Percentiles rank a stretch among this genome's conserved stretches.
These are phyloP conservation scores for Beauveria brongniartii DNA, from an alignment of 2,329 filamentous ascomycete genomes.

Conservation along the genomic window DNA sequence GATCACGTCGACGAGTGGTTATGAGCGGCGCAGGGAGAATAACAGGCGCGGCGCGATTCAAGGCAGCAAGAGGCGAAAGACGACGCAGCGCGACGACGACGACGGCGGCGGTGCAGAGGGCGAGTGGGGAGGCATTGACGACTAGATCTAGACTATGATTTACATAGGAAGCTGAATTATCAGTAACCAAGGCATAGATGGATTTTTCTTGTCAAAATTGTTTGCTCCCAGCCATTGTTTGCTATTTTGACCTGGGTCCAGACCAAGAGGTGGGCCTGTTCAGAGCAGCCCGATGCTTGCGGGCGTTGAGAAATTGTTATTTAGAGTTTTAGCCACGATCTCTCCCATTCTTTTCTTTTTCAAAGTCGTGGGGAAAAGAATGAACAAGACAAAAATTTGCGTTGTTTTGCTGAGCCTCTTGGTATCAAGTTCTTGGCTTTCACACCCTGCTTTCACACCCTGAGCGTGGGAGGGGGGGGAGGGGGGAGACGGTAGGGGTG, in stretches of 20 bases:
- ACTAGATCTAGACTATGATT: constrained; percentile 17
- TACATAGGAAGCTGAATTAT: too few species aligned
- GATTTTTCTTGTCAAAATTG: background rate
- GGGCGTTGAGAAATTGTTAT: background rate
- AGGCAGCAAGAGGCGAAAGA: constrained; percentile 49
- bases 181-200: too few species aligned
- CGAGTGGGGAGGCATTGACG: constrained; percentile 44
- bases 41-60: constrained; percentile 56
- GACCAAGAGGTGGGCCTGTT: too few species aligned
- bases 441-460: too few species aligned
- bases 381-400: background rate
- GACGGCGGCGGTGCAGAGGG: constrained; percentile 20
- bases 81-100: constrained; percentile 20
- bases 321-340: background rate
- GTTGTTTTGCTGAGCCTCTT: constrained; percentile 1
- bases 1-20: constrained; percentile 80
- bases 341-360: background rate
- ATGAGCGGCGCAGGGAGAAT: constrained; percentile 60
- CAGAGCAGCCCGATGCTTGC: too few species aligned
- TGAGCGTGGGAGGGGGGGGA: too few species aligned
- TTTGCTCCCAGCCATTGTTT: background rate
- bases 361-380: background rate
- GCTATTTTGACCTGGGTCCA: background rate
- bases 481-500: background rate
- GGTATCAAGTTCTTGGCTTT: constrained; percentile 4